These are phyloP conservation scores for Blastocystis sp. DNA, from an alignment of 352 stramenopile species.

Conservation along the genomic window DNA sequence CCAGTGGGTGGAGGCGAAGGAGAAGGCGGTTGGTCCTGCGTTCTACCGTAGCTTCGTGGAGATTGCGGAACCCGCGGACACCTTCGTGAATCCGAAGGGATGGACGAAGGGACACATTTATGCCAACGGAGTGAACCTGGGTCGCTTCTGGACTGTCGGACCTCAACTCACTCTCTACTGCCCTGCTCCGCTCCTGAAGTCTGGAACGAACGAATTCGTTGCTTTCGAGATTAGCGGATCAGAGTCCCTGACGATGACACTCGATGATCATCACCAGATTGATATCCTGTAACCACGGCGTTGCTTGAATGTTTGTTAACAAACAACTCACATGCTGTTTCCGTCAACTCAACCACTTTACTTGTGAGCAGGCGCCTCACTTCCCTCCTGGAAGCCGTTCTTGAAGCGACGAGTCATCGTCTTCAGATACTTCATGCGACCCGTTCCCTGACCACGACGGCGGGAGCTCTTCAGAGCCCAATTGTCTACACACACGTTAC, in stretches of 20 bases:
- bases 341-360: neutral
- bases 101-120: conserved; percentile 61
- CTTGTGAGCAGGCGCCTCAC: conserved; percentile 65
- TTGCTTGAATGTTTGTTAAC: neutral
- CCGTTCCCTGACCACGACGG: conserved; percentile 85
- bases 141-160: conserved; percentile 60
- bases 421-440: conserved; percentile 96
- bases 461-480: conserved; percentile 93
- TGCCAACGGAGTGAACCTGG: conserved; percentile 61
- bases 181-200: conserved; percentile 48
- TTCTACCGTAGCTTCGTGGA: conserved; percentile 46
- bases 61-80: conserved; percentile 56
- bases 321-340: conserved; percentile 20
- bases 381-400: conserved; percentile 96
- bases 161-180: conserved; percentile 63
- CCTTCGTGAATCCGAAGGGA: conserved; percentile 58
- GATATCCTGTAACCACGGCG: neutral
- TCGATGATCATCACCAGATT: conserved; percentile 1
- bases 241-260: neutral
- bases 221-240: conserved; percentile 53
- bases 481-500: conserved; percentile 28
- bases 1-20: conserved; percentile 32
- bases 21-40: neutral
- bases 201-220: conserved; percentile 57
- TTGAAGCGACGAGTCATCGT: conserved; percentile 93